Evolutionary conservation across 805 yeast genomes (phyloP), one percentile per base, ranked within the genome.

Genomic region (Hanseniaspora pseudoguilliermondii): DNA sequence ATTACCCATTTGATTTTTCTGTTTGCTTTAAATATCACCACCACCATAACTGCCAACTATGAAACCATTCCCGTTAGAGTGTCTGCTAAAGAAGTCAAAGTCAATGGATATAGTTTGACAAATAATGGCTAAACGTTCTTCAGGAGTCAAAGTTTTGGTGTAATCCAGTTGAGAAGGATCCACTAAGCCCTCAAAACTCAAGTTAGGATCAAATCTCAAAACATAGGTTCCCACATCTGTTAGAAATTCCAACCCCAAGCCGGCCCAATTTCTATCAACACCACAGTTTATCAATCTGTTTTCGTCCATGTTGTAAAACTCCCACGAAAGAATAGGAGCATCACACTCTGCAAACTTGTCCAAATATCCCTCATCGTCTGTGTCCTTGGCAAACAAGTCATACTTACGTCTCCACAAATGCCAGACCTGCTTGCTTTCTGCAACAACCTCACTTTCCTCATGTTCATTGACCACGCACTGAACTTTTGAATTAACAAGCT

Each of bases 31-130:
- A 18, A 46, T 18, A 21, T 46, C 56, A 46, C 50, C 50, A 7
- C 52, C 52, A n/a, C 56, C 56, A 18, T 53, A 53, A 21, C 56
- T 18, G 4, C 56, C 56, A 20, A 53, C 47, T 15, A 66, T 54
- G 2, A 73, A 71, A 16, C 82, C 77, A 32, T 78, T 76, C 23
- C 76, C 75, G 40, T 81, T 75, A 20, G 91, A 82, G 66, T 90
- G 97, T 66, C 97, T 78, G n/a, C 96, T 86, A 69, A 93, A 93
- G 71, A 90, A 93, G 69, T 93, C 98, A 69, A 88, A 93, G 68
- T 93, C 98, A 58, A 93, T 84, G 57, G 95, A 84, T 1, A 93
- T 83, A 0, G 97, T 95, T 59, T 84, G 86, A 0, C 88, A 95
- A 55, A 93, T 73, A 67, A 93, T 64, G 0, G 89, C 81, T 0